A percentile compares a stretch with the other conserved stretches of the same genome.
These are phyloP conservation scores for Brasilioporus rufonigricans DNA, from an alignment of 768 basidiomycete species.

Conservation along the genomic window DNA sequence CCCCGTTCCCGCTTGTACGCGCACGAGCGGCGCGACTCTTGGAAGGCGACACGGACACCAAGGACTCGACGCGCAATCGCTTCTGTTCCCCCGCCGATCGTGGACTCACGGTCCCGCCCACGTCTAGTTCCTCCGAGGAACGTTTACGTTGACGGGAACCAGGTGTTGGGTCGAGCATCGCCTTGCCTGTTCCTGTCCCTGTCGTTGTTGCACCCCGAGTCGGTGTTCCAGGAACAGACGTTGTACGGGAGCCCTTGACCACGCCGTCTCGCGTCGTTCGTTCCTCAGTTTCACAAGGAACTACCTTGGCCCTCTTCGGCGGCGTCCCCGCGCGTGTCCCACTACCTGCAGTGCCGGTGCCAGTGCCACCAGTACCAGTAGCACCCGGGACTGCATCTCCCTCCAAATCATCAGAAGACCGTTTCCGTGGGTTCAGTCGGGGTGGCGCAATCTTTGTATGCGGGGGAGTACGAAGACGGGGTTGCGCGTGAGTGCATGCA, in stretches of 20 bases:
- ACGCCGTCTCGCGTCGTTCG: neutral
- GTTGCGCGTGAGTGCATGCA: conserved; percentile 3
- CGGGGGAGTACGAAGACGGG: conserved; percentile 3
- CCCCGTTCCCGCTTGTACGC: neutral
- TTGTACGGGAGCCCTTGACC: neutral
- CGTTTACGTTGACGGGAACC: conserved; percentile 40
- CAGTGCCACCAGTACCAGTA: neutral
- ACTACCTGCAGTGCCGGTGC: neutral
- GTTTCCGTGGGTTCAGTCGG: conserved; percentile 31
- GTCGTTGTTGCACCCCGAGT: neutral
- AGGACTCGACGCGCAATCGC: conserved; percentile 28
- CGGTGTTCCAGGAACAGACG: neutral
- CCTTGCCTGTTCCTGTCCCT: neutral
- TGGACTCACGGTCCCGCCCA: conserved; percentile 6
- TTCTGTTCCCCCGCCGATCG: conserved; percentile 22
- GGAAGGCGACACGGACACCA: neutral
- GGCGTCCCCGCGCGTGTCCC: conserved; percentile 33
- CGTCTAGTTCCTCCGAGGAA: conserved; percentile 49
- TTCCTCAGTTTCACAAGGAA: conserved; percentile 7
- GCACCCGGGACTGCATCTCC: conserved; percentile 13
- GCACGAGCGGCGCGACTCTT: neutral
- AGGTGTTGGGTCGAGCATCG: conserved; percentile 8
- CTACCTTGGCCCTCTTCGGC: conserved; percentile 39
- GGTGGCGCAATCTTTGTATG: conserved; percentile 10
- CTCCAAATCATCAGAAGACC: conserved; percentile 39